Conservation (phyloP, 2,329 filamentous ascomycete species). For the Cordyceps sp. region DNA sequence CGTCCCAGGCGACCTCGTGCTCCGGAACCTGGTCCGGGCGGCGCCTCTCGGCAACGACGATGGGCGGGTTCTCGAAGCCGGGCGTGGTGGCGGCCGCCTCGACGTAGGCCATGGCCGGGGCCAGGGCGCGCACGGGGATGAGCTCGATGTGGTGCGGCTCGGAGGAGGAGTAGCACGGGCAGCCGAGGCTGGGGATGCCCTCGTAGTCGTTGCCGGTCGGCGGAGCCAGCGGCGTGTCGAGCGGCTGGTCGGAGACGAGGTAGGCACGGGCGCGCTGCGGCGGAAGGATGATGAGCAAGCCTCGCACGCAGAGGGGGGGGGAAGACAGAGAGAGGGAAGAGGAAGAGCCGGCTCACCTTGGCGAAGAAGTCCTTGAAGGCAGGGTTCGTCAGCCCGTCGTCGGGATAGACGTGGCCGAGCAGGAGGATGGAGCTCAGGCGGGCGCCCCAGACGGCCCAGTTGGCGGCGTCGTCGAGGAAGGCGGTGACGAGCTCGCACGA, state of each 20-base stretch:
- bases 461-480: slow-evolving; percentile 39
- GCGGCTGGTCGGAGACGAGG: slow-evolving; percentile 30
- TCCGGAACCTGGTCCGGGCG: slow-evolving; percentile 5
- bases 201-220: slow-evolving; percentile 28
- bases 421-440: slow-evolving; percentile 31
- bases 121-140: slow-evolving; percentile 39
- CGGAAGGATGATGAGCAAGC: neutral
- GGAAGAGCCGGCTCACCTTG: slow-evolving; percentile 21
- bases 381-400: slow-evolving; percentile 21
- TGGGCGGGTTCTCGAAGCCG: slow-evolving; percentile 22
- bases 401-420: slow-evolving; percentile 27
- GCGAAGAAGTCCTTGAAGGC: slow-evolving; percentile 32
- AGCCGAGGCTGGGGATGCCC: slow-evolving; percentile 32
- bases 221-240: slow-evolving; percentile 35
- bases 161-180: slow-evolving; percentile 54
- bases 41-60: slow-evolving; percentile 12
- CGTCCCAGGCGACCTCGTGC: slow-evolving; percentile 15
- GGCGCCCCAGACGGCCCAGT: slow-evolving; percentile 27
- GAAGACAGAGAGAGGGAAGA: neutral
- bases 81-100: slow-evolving; percentile 29
- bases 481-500: slow-evolving; percentile 39
- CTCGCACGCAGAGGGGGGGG: too few species aligned
- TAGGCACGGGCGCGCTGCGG: slow-evolving; percentile 44
- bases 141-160: slow-evolving; percentile 41
- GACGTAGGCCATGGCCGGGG: slow-evolving; percentile 43